Conservation (phyloP, 805 yeast species). For the Monosporozyma unispora region DNA sequence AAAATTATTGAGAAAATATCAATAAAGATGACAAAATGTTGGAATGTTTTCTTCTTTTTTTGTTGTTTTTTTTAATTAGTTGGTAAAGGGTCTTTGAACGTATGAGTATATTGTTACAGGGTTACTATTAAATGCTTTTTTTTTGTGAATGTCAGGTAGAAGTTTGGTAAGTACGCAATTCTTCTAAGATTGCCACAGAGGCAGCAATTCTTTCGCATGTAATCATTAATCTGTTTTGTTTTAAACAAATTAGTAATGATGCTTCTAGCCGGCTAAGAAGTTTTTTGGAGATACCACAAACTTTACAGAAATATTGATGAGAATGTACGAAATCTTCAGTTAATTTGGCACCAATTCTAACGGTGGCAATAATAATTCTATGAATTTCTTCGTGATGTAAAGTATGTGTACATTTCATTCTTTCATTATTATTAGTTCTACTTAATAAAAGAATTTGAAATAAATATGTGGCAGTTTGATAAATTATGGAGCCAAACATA, state of each 20-base stretch:
- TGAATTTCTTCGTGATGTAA: constrained; percentile 34
- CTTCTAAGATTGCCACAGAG: constrained; percentile 10
- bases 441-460: constrained; percentile 17
- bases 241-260: constrained; percentile 10
- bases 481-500: constrained; percentile 23
- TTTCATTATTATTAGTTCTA: constrained; percentile 3
- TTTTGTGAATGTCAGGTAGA: background rate
- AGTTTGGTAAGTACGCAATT: constrained; percentile 3
- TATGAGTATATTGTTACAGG: background rate
- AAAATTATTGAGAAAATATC: background rate
- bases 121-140: background rate
- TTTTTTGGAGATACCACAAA: constrained; percentile 34
- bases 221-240: constrained; percentile 12
- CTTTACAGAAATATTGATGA: constrained; percentile 37
- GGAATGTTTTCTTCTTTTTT: background rate
- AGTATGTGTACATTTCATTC: constrained; percentile 18
- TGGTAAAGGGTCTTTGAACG: background rate
- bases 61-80: background rate
- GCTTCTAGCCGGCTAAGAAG: constrained; percentile 17
- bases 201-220: constrained; percentile 10
- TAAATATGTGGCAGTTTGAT: constrained; percentile 23
- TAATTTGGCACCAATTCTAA: constrained; percentile 36
- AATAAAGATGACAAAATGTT: background rate
- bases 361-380: constrained; percentile 36
- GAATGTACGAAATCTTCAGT: constrained; percentile 37